Conservation (phyloP, 176 grass and related monocot genomes). For the Pharus latifolius region DNA sequence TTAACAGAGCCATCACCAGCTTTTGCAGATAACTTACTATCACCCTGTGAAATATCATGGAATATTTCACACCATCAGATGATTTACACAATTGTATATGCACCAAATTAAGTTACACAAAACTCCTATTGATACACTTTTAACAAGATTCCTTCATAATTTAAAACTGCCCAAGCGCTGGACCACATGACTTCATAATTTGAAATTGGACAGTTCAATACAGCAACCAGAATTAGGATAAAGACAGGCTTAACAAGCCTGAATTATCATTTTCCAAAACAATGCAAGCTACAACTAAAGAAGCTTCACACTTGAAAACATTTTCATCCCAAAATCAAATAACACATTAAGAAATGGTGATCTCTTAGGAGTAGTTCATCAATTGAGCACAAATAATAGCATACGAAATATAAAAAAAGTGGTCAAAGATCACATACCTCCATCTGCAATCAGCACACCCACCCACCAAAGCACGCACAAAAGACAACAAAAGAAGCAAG, state of each 20-base stretch:
- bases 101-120: neutral
- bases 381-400: neutral
- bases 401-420: neutral
- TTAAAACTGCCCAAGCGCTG: neutral
- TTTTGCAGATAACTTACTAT: constrained; percentile 60
- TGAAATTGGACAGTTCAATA: neutral
- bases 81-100: neutral
- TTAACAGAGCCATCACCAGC: constrained; percentile 43
- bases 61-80: neutral
- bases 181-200: neutral
- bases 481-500: neutral
- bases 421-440: constrained; percentile 38
- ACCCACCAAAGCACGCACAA: constrained; percentile 6
- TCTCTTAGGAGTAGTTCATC: neutral
- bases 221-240: neutral
- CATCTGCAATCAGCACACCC: constrained; percentile 29
- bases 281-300: neutral
- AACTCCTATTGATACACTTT: neutral
- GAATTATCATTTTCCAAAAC: neutral
- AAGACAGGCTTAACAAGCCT: neutral
- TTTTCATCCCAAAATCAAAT: neutral
- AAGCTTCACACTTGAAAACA: neutral
- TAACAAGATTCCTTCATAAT: neutral
- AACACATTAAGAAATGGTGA: neutral
- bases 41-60: constrained; percentile 34